Evolutionary conservation across 78 protist genomes (phyloP).

Genomic region (Protostelium mycophagum): DNA sequence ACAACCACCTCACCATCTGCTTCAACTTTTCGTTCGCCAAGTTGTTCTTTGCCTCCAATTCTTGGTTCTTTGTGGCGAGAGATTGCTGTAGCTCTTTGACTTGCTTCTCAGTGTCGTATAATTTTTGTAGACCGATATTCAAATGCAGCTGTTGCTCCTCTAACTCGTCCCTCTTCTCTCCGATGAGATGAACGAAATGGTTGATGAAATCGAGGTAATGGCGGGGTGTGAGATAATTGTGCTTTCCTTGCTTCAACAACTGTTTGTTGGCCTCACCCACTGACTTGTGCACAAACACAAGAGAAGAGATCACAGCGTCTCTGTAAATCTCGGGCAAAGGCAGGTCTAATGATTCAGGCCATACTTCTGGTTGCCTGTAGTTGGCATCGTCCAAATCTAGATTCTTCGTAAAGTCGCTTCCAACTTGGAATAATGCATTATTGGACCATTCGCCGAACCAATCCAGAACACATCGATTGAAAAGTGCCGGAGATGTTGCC

Average conservation of each 20-base stretch:
- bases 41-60: slow-evolving; percentile 67
- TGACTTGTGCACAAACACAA: slow-evolving; percentile 75
- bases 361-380: slow-evolving; percentile 28
- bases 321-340: slow-evolving; percentile 42
- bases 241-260: slow-evolving; percentile 65
- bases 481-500: slow-evolving; percentile 92
- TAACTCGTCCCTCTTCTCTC: slow-evolving; percentile 78
- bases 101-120: slow-evolving; percentile 72
- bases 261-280: slow-evolving; percentile 52
- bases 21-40: slow-evolving; percentile 79
- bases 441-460: slow-evolving; percentile 97
- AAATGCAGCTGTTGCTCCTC: slow-evolving; percentile 92
- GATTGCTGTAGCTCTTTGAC: slow-evolving; percentile 72
- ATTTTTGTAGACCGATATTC: slow-evolving; percentile 84
- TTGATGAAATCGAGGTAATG: slow-evolving; percentile 94
- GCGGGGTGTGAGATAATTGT: slow-evolving; percentile 91
- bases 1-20: slow-evolving; percentile 71
- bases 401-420: slow-evolving; percentile 73
- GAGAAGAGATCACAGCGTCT: slow-evolving; percentile 65
- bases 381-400: slow-evolving; percentile 67
- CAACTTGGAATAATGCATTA: slow-evolving; percentile 86
- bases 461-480: slow-evolving; percentile 96
- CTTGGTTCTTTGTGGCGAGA: slow-evolving; percentile 49
- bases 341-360: slow-evolving; percentile 7
- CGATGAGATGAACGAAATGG: slow-evolving; percentile 74